Conservation (phyloP, 1,139 yeast species). For the Blastobotrys capitulatus region DNA sequence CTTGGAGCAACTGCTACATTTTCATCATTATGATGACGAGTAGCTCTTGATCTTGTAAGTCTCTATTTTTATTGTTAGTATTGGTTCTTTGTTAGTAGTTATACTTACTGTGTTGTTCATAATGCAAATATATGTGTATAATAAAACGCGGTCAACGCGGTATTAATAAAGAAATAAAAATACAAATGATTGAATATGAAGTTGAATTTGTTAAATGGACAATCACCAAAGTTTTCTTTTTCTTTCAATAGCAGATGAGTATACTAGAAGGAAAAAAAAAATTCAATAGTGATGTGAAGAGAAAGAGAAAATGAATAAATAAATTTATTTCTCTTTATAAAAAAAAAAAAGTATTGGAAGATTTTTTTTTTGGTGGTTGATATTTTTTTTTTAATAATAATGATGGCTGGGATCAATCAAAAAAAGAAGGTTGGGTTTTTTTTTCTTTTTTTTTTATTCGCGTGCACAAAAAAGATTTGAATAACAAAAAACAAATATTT, state of each 20-base stretch:
- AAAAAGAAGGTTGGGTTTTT: not conserved
- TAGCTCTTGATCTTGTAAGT: slow-evolving; percentile 13
- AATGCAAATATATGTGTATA: not conserved
- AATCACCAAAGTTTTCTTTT: too few species aligned
- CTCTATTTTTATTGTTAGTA: slow-evolving; percentile 5
- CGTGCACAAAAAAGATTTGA: not conserved
- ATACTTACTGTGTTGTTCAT: slow-evolving; percentile 9
- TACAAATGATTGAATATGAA: not conserved
- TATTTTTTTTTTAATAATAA: too few species aligned
- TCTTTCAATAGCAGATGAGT: too few species aligned
- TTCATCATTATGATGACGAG: slow-evolving; percentile 14
- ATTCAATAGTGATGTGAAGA: not conserved
- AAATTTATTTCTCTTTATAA: not conserved
- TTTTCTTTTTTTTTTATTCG: too few species aligned
- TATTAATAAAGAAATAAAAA: not conserved
- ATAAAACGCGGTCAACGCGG: slow-evolving; percentile 11
- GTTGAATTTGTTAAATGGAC: too few species aligned
- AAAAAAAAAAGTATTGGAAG: not conserved
- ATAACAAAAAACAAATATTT: not conserved
- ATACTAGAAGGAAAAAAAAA: not conserved
- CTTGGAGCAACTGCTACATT: slow-evolving; percentile 12
- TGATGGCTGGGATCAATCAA: not conserved
- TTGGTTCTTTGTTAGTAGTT: not conserved
- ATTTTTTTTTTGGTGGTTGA: too few species aligned
- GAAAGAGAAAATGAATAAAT: slow-evolving; percentile 5